Evolutionary conservation across 2,329 filamentous ascomycete species (phyloP).

Genomic region (Apiospora hydei): DNA sequence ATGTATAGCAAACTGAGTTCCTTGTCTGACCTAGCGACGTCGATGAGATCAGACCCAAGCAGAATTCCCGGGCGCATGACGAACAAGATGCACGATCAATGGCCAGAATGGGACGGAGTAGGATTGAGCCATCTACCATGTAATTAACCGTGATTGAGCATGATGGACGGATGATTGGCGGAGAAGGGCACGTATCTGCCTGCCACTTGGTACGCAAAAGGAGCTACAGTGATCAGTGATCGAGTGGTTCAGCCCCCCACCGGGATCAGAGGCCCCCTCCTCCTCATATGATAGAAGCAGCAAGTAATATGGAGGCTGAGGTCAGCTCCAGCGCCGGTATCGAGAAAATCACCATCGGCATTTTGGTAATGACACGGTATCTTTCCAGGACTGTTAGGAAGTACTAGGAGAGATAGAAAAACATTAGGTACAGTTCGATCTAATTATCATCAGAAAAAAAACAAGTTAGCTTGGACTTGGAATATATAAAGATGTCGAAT

Average conservation of each 20-base stretch:
- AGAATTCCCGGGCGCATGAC: constrained; percentile 18
- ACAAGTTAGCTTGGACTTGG: not conserved
- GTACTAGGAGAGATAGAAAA: not conserved
- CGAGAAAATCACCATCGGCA: no score
- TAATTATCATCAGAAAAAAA: no score
- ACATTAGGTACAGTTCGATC: not conserved
- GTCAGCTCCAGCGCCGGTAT: not conserved
- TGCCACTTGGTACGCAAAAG: not conserved
- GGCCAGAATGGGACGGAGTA: not conserved
- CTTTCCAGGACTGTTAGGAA: no score
- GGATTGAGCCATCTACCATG: constrained; percentile 16
- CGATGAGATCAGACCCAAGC: constrained; percentile 10
- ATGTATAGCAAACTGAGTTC: not conserved
- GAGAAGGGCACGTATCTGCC: not conserved
- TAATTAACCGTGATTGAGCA: constrained; percentile 5
- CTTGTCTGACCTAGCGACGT: constrained; percentile 6
- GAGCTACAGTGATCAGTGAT: constrained; percentile 18
- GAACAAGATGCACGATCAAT: constrained; percentile 13
- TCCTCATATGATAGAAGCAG: not conserved
- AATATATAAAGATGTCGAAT: not conserved
- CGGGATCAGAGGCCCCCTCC: not conserved
- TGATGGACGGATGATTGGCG: constrained; percentile 9
- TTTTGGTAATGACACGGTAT: no score
- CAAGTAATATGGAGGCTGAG: not conserved
- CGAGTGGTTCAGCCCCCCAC: not conserved